Conservation (phyloP, 2,329 filamentous ascomycete genomes). For the Hansfordia pulvinata region DNA sequence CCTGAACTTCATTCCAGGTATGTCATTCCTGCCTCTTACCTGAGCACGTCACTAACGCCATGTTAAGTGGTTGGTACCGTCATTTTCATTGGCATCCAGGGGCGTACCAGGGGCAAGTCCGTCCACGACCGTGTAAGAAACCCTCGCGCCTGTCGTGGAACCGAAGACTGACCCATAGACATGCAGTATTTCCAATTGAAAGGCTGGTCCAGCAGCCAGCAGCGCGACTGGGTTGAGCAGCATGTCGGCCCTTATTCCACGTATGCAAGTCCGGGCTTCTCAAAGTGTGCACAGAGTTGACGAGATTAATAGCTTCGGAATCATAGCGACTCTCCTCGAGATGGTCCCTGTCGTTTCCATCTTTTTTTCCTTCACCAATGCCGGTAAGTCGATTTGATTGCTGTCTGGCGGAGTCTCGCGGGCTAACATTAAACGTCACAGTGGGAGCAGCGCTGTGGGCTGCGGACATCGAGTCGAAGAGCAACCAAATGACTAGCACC, state of each 20-base stretch:
- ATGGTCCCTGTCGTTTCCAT: slow-evolving; percentile 74
- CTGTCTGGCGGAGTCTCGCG: neutral
- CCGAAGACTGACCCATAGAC: slow-evolving; percentile 31
- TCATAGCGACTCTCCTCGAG: slow-evolving; percentile 66
- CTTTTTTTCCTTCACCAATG: slow-evolving; percentile 81
- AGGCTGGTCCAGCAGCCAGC: slow-evolving; percentile 55
- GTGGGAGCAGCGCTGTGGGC: slow-evolving; percentile 94
- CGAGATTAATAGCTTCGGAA: slow-evolving; percentile 45
- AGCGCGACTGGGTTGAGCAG: slow-evolving; percentile 53
- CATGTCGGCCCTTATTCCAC: slow-evolving; percentile 68
- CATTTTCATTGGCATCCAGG: slow-evolving; percentile 68
- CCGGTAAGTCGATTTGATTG: slow-evolving; percentile 30
- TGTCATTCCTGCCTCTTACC: slow-evolving; percentile 1
- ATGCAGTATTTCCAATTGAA: slow-evolving; percentile 83
- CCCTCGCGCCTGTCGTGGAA: slow-evolving; percentile 1
- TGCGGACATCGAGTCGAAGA: slow-evolving; percentile 59
- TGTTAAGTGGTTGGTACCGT: slow-evolving; percentile 72
- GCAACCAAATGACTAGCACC: slow-evolving; percentile 31
- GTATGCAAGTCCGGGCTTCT: slow-evolving; percentile 36
- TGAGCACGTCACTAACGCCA: neutral
- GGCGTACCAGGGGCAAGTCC: slow-evolving; percentile 29
- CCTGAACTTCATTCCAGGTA: slow-evolving; percentile 74
- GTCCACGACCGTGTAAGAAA: slow-evolving; percentile 39
- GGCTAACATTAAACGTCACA: slow-evolving; percentile 15
- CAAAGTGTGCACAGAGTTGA: slow-evolving; percentile 2